Evolutionary conservation across 2,329 filamentous ascomycete genomes (phyloP).

Genomic region (Tolypocladium cylindrosporum): DNA sequence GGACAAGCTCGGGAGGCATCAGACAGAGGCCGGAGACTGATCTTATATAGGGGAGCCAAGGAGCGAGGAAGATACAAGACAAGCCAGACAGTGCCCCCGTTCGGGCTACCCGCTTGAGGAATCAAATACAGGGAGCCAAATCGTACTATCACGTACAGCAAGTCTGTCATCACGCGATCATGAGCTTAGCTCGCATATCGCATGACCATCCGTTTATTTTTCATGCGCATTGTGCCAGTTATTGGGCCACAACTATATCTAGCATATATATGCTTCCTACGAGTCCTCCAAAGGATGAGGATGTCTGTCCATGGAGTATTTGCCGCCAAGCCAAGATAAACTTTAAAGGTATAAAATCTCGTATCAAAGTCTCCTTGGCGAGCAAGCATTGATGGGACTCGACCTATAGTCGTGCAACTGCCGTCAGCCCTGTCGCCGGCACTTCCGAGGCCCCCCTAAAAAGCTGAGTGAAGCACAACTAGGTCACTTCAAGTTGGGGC

Average conservation of each 20-base stretch:
- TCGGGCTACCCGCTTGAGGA: background rate
- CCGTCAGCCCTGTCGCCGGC: too few relatives aligned
- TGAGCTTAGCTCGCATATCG: background rate
- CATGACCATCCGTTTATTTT: background rate
- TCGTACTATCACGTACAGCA: background rate
- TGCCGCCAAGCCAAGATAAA: too few relatives aligned
- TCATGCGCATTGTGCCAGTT: background rate
- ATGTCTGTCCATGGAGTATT: too few relatives aligned
- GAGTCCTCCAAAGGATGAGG: too few relatives aligned
- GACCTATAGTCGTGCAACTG: too few relatives aligned
- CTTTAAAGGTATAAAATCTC: too few relatives aligned
- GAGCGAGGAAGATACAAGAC: background rate
- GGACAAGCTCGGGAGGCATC: background rate
- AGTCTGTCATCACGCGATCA: background rate
- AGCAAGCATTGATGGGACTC: too few relatives aligned
- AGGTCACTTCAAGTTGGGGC: too few relatives aligned
- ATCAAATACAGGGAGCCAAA: background rate
- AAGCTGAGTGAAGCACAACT: too few relatives aligned
- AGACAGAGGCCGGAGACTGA: background rate
- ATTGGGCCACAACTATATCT: background rate
- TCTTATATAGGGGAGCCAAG: background rate
- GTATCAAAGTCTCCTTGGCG: too few relatives aligned
- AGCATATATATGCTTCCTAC: too few relatives aligned
- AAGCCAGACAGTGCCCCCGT: background rate
- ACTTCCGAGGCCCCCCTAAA: too few relatives aligned